Base-by-base conservation (phyloP, 495 filamentous ascomycete species). In the Talaromyces stipitatus region DNA sequence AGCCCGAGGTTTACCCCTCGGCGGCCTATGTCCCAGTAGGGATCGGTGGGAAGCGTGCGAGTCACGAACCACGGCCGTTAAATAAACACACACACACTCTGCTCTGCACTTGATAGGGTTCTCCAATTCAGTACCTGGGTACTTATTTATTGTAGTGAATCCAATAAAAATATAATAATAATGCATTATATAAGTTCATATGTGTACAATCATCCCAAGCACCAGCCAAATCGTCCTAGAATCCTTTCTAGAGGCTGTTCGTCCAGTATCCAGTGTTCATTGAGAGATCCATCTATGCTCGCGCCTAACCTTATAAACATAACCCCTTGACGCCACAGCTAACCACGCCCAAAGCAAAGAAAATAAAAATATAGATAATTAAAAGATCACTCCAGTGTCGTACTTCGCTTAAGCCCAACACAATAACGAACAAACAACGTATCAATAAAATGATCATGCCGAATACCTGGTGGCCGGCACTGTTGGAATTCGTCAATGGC, bases 361-460 rank as follows among this genome's bases (percentile, higher is more conserved):
- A 36, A 27, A 38, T 10, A 50, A 45, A 45, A 45, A 45, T 14
- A 6, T 12, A 33, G 30, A 45, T 5, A 45, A 45, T n/a, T 6
- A 45, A 45, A 45, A 45, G 8, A 51, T 58, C 33, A 41, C 67
- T 70, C 74, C 59, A 82, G 60, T 20, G 80, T 81, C 10, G 78
- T 78, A 7, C 72, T 76, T 59, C 78, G 69, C 67, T 80, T 79
- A 58, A 83, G 62, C 11, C 80, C 80, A 53, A 77, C 71, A 50
- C 77, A 80, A 65, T 94, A 96, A 51, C 90, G 80, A 41, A 95
- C 86, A 71, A 86, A 92, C 5, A 97, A 71, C 48, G 87, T 84
- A 69, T 96, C 90, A 61, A 90, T 76, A 63, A 97, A 97, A 68
- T 96, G 90, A 26, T 80, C 86, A 68, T 97, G 92, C 61, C 85